Base-by-base conservation (phyloP, 1,284 basidiomycete species). In the Naganishia liquefaciens region DNA sequence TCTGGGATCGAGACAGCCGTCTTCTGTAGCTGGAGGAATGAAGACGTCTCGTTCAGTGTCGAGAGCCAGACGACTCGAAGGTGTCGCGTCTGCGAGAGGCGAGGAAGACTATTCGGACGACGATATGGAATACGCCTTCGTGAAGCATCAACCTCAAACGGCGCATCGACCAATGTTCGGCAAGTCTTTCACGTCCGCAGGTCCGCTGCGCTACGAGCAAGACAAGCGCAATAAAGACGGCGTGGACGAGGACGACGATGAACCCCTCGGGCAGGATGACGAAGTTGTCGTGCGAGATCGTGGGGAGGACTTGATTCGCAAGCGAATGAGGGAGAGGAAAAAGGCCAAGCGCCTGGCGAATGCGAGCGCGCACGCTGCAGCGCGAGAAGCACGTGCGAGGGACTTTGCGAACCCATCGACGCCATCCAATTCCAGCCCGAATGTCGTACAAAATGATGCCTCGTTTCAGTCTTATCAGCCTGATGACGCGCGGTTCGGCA, bases 271-370 rank as follows among this genome's bases (percentile, higher is more conserved):
- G 21, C 57, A 60, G n/a, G 57, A 60, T 7, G 57, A 60, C 37
- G 57, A 60, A 39, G 21, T 60, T 27, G 17, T 60, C 19, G 28
- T 60, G 17, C 57, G 75, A 40, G 84, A 85, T 70, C 75, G 83
- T 28, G 84, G 84, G 9, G 82, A 83, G 65, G 81, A 81, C 69
- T 80, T 85, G 10, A 81, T 85, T 63, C 75, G 81, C 42, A 75
- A 80, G 46, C 72, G 84, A 30, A 81, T 82, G 75, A 79, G 79
- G 67, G 82, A 82, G 61, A 72, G 83, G 62, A 77, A 77, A 65
- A 75, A 78, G 58, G 75, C 76, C 46, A 73, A 78, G 62, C 72
- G 70, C 54, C 69, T 65, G 43, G 67, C 63, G 17, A 64, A 52
- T 27, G 42, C 64, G 2, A 52, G 64, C 37, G 43, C 50, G 42